Conservation (phyloP, 164 flowering plant species). For the Vitis riparia region DNA sequence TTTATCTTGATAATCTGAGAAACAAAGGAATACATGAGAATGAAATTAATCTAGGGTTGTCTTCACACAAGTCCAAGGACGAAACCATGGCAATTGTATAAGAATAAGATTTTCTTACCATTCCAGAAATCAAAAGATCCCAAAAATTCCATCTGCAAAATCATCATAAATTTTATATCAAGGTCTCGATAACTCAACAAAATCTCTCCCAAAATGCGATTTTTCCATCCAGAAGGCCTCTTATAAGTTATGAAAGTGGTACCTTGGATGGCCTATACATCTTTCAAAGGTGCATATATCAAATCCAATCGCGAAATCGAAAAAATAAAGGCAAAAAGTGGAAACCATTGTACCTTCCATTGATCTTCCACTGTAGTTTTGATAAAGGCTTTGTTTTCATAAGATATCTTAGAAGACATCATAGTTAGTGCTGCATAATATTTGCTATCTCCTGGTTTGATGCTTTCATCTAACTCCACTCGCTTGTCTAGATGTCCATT, state of each 20-base stretch:
- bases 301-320: background rate
- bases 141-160: slow-evolving; percentile 53
- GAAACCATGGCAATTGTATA: background rate
- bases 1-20: slow-evolving; percentile 40
- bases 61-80: background rate
- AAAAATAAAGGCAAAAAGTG: background rate
- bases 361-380: slow-evolving; percentile 26
- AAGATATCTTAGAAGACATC: slow-evolving; percentile 68
- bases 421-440: slow-evolving; percentile 43
- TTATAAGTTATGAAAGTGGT: too few relatives aligned
- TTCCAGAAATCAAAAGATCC: slow-evolving; percentile 44
- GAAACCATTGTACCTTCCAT: slow-evolving; percentile 53
- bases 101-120: slow-evolving; percentile 30
- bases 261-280: too few relatives aligned
- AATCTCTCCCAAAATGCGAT: too few relatives aligned
- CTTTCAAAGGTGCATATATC: too few relatives aligned
- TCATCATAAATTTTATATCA: background rate
- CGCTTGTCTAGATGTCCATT: slow-evolving; percentile 47
- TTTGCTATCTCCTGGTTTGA: slow-evolving; percentile 29
- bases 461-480: slow-evolving; percentile 37
- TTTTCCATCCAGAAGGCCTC: too few relatives aligned
- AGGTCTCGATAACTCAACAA: too few relatives aligned
- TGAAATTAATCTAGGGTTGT: too few relatives aligned
- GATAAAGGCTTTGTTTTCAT: slow-evolving; percentile 52
- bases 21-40: background rate